Percentiles rank a stretch among this genome's conserved stretches.
Conservation (phyloP, 768 basidiomycete genomes). For the Cantharellus cinnabarinus region DNA sequence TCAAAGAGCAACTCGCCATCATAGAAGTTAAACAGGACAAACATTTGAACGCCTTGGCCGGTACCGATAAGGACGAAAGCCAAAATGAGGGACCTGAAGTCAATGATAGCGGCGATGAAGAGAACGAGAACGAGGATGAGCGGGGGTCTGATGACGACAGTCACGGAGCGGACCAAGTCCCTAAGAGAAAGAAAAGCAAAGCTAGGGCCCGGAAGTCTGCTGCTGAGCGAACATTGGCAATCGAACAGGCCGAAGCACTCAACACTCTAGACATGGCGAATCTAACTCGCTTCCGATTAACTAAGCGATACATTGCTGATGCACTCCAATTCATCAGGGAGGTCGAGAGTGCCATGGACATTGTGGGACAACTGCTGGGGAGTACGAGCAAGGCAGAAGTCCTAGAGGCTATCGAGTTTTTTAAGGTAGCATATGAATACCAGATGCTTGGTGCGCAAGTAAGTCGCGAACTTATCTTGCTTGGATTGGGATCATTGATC, state of each 20-base stretch:
- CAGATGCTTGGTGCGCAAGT: slow-evolving; percentile 63
- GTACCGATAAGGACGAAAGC: slow-evolving; percentile 13
- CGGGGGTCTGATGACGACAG: slow-evolving; percentile 21
- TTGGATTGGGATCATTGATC: neutral
- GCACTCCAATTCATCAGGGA: slow-evolving; percentile 63
- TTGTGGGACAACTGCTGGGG: slow-evolving; percentile 57
- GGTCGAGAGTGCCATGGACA: slow-evolving; percentile 47
- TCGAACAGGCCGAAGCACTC: slow-evolving; percentile 48
- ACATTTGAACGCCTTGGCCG: slow-evolving; percentile 18
- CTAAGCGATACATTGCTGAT: slow-evolving; percentile 74
- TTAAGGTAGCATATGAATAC: slow-evolving; percentile 63
- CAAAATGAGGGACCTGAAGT: slow-evolving; percentile 23
- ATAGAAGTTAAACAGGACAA: slow-evolving; percentile 32
- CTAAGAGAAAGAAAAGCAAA: slow-evolving; percentile 14
- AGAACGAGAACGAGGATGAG: slow-evolving; percentile 21
- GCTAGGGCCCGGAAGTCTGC: slow-evolving; percentile 38
- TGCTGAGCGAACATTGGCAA: neutral
- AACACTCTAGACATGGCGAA: slow-evolving; percentile 48
- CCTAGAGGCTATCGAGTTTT: slow-evolving; percentile 75
- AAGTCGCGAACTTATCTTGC: slow-evolving; percentile 8
- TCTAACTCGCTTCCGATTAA: slow-evolving; percentile 42
- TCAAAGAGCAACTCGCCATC: slow-evolving; percentile 43
- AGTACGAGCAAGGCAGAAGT: slow-evolving; percentile 74
- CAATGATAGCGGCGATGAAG: slow-evolving; percentile 18
- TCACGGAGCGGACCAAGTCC: slow-evolving; percentile 16